These are phyloP conservation scores for Xerophyta viscosa DNA, from an alignment of 106 monocot species.

Conservation along the genomic window DNA sequence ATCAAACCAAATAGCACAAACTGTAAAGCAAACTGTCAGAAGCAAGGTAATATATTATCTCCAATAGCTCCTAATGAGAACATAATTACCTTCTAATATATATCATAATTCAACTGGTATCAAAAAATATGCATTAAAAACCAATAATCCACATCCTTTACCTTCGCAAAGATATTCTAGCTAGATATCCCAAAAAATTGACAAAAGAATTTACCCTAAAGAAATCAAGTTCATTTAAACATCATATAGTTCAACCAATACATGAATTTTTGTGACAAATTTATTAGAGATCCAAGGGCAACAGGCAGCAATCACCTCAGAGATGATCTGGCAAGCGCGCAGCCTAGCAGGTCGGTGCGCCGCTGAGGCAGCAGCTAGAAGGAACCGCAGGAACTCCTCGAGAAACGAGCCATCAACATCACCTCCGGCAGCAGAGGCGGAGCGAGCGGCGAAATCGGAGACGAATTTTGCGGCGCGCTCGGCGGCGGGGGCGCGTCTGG, in stretches of 20 bases:
- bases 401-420: constrained; percentile 21
- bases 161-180: too few relatives aligned
- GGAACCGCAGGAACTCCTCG: constrained; percentile 57
- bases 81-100: too few relatives aligned
- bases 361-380: constrained; percentile 45
- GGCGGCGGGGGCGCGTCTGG: constrained; percentile 34
- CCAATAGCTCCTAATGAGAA: too few relatives aligned
- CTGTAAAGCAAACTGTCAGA: too few relatives aligned
- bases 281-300: not conserved
- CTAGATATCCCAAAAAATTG: too few relatives aligned
- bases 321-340: constrained; percentile 84
- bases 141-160: too few relatives aligned
- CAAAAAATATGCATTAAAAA: too few relatives aligned
- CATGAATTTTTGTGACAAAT: not conserved
- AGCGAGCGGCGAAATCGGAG: constrained; percentile 50
- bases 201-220: too few relatives aligned
- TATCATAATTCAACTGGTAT: too few relatives aligned
- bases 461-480: constrained; percentile 66
- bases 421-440: not conserved
- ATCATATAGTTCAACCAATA: not conserved
- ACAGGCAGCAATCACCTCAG: constrained; percentile 42
- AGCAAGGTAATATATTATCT: too few relatives aligned
- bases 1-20: too few relatives aligned
- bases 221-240: too few relatives aligned
- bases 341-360: constrained; percentile 53